Percentiles rank a stretch among this genome's conserved stretches.
These are phyloP conservation scores for Pythium rishiriense DNA, from an alignment of 352 stramenopile genomes.

Conservation along the genomic window DNA sequence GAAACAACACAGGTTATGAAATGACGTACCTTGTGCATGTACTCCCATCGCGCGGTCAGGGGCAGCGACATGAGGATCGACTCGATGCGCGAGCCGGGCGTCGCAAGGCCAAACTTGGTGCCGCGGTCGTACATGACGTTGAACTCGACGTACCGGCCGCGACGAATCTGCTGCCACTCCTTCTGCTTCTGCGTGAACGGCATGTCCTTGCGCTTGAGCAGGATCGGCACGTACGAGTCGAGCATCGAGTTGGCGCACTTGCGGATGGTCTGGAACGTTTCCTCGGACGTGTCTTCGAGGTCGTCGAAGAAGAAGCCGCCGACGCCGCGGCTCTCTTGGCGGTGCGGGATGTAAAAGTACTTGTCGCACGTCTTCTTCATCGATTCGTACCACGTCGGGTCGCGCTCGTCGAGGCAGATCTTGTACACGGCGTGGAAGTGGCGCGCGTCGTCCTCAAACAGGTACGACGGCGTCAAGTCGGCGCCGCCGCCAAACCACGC, in stretches of 20 bases:
- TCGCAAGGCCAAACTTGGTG: conserved; percentile 98
- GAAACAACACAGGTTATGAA: background rate
- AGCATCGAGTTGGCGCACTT: conserved; percentile 82
- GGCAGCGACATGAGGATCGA: conserved; percentile 99
- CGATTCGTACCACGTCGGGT: conserved; percentile 91
- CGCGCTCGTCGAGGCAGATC: conserved; percentile 89
- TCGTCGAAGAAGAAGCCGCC: conserved; percentile 99
- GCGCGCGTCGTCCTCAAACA: conserved; percentile 95
- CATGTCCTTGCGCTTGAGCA: conserved; percentile 95
- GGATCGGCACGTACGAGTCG: conserved; percentile 95
- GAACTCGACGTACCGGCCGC: conserved; percentile 98
- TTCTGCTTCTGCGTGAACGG: conserved; percentile 96
- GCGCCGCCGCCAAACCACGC: conserved; percentile 96
- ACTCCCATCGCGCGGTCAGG: conserved; percentile 96
- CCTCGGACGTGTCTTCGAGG: conserved; percentile 92
- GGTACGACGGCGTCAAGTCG: conserved; percentile 97
- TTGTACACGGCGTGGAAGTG: conserved; percentile 99
- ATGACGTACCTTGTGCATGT: conserved; percentile 78
- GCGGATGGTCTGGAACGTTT: conserved; percentile 82
- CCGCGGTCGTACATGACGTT: conserved; percentile 99
- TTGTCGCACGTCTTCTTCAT: conserved; percentile 98
- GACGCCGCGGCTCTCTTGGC: conserved; percentile 94
- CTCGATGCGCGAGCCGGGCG: conserved; percentile 95
- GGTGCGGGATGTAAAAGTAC: conserved; percentile 98
- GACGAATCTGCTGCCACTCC: conserved; percentile 97